Percentiles rank a stretch among this genome's conserved stretches.
These are phyloP conservation scores for Polysphondylium violaceum DNA, from an alignment of 78 protist species.

Conservation along the genomic window DNA sequence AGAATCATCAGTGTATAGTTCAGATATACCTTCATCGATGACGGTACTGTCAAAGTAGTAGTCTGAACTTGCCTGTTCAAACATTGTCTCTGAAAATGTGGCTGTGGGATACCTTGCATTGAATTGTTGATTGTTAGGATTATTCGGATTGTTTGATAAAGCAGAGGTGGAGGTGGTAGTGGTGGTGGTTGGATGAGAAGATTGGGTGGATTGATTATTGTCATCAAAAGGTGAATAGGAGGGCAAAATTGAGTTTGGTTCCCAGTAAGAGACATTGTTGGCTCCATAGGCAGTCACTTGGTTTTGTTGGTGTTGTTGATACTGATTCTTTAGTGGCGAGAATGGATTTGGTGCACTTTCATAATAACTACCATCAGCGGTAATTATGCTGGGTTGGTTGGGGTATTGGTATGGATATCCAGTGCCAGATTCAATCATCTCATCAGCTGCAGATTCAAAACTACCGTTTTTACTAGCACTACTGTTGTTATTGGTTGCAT, in stretches of 20 bases:
- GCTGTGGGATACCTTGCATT: not conserved
- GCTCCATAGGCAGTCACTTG: not conserved
- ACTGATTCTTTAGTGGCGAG: not conserved
- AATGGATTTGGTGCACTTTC: conserved; percentile 7
- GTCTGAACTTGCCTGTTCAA: not conserved
- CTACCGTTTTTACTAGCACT: too few species aligned
- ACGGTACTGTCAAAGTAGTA: conserved; percentile 30
- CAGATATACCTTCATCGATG: conserved; percentile 57
- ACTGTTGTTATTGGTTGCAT: not conserved
- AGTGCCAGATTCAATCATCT: too few species aligned
- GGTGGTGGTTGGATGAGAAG: conserved; percentile 1
- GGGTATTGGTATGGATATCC: not conserved
- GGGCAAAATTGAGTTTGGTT: conserved; percentile 38
- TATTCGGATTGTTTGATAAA: not conserved
- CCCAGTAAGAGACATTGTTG: conserved; percentile 29
- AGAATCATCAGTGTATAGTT: conserved; percentile 71
- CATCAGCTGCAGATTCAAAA: too few species aligned
- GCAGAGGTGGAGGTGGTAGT: not conserved
- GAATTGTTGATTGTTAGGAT: conserved; percentile 9
- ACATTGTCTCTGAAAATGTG: conserved; percentile 4
- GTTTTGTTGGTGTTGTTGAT: conserved; percentile 3
- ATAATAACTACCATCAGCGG: conserved; percentile 8
- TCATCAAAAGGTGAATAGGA: conserved; percentile 50
- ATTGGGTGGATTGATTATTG: not conserved
- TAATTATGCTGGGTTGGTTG: not conserved